phyloP scores from a whole-genome alignment of 768 basidiomycete genomes.

The Mycena sanguinolenta region DNA sequence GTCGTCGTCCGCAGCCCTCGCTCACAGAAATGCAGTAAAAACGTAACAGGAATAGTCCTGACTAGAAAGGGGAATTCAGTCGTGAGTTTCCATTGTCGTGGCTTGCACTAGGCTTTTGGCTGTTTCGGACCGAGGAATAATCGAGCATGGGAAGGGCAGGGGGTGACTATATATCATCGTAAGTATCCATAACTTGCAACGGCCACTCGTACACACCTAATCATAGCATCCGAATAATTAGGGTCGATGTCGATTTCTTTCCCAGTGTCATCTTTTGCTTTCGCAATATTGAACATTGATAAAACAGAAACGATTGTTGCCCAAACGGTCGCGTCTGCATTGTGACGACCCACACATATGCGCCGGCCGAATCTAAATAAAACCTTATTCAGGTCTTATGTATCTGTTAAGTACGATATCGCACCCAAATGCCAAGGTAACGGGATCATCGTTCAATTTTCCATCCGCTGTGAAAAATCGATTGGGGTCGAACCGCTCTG shows the following conservation, averaged over 20 bases:
- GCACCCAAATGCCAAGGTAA: constrained; percentile 26
- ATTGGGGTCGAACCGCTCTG: constrained; percentile 45
- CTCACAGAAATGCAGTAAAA: no score
- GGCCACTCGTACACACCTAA: not conserved
- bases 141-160: constrained; percentile 6
- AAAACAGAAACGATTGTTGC: constrained; percentile 11
- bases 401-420: not conserved
- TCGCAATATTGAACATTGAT: not conserved
- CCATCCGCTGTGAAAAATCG: constrained; percentile 42
- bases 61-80: no score
- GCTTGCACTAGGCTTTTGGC: constrained; percentile 12
- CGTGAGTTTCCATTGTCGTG: not conserved
- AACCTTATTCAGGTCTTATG: not conserved
- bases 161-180: constrained; percentile 7
- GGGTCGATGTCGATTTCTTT: constrained; percentile 54
- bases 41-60: no score
- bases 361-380: constrained; percentile 11
- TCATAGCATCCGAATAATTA: not conserved
- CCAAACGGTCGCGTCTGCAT: constrained; percentile 8
- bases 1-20: no score
- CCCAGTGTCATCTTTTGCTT: constrained; percentile 57
- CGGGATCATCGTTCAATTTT: constrained; percentile 12
- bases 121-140: constrained; percentile 15
- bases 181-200: not conserved
- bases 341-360: constrained; percentile 1